Conservation (phyloP, 768 basidiomycete species). For the Phaffia australis region DNA sequence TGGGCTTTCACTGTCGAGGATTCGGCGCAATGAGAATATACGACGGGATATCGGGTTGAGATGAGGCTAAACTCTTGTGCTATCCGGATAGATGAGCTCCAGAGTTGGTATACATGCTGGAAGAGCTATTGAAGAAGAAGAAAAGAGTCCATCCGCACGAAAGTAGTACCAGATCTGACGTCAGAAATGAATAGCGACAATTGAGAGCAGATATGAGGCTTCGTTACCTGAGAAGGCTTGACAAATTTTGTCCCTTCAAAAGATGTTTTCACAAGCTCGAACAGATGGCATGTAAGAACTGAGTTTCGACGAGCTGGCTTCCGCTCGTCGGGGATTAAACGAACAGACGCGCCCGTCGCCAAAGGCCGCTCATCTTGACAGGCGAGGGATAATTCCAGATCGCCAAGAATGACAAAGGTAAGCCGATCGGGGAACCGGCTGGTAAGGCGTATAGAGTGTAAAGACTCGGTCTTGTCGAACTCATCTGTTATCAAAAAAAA, state of each 20-base stretch:
- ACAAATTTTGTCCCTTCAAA: conserved; percentile 15
- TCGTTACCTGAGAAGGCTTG: conserved; percentile 9
- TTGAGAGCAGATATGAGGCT: conserved; percentile 3
- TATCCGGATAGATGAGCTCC: conserved; percentile 31
- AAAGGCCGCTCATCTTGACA: conserved; percentile 27
- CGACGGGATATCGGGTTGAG: conserved; percentile 29
- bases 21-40: conserved; percentile 11
- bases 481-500: conserved; percentile 31
- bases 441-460: conserved; percentile 33
- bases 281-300: conserved; percentile 27
- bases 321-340: conserved; percentile 23
- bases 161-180: neutral
- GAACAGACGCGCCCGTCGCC: conserved; percentile 26
- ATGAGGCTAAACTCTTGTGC: conserved; percentile 31
- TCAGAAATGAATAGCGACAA: neutral
- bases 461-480: conserved; percentile 32
- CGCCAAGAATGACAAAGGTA: conserved; percentile 29
- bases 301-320: conserved; percentile 19
- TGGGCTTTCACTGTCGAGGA: neutral
- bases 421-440: conserved; percentile 23
- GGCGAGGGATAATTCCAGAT: conserved; percentile 29
- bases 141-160: neutral
- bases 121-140: conserved; percentile 27
- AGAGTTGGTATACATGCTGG: conserved; percentile 30
- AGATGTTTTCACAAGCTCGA: conserved; percentile 28